Evolutionary conservation across 129 eudicot species (phyloP), one percentile per base, ranked within the genome.

Genomic region (Scalesia atractyloides): DNA sequence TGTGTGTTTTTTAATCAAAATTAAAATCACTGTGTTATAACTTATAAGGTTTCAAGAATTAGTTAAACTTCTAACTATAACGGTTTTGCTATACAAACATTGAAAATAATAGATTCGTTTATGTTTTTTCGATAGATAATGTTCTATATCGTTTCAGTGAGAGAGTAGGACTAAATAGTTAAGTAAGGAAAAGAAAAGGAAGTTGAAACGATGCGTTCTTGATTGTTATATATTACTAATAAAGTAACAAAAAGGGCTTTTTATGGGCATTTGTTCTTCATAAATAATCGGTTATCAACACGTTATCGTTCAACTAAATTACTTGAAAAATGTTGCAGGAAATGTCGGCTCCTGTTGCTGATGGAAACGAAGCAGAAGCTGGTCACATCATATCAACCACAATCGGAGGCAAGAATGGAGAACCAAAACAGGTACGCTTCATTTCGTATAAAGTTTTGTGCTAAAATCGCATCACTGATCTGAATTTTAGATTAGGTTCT

Each of bases 331-430:
- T 53, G 52, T 18, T 66, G 76, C 77, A 89, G 95, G 95, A 89
- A 87, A 84, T 87, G 85, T 73, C 90, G 51, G 85, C 90, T 70
- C 84, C 92, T 50, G 87, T 87, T 52, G 72, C 79, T 50, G 90
- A 85, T 41, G 85, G 87, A 68, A 89, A 82, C 60, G 96, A 70
- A 67, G 85, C 91, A 1, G 90, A 82, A 50, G 86, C 98, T 18
- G 98, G 98, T 51, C 95, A 93, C 68, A 93, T 93, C 73, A 89
- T 93, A 68, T 89, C 96, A 57, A 89, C 96, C 7, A 89, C 96
- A 60, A 93, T 93, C 68, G 92, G 92, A 20, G 98, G 98, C 73
- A 93, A 89, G 79, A 93, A 93, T 84, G 98, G 98, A 46, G 96
- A 89, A 66, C 98, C 98, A 17, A 93, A 93, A 68, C 96, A 89